Conservation (phyloP, 2,329 filamentous ascomycete species). For the Ceratocystis destructans region DNA sequence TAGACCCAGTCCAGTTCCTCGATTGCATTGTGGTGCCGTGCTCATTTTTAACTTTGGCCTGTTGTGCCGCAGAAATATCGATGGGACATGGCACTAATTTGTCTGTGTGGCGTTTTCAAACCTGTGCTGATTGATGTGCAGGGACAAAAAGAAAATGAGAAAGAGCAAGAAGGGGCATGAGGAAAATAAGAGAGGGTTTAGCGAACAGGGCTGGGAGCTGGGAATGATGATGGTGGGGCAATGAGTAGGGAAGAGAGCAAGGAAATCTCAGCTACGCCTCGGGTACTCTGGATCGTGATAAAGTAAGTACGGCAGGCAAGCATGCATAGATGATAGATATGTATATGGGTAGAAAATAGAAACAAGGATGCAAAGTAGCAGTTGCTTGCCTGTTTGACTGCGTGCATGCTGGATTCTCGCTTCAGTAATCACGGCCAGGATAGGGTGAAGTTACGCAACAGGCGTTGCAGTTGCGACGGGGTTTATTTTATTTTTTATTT, state of each 20-base stretch:
- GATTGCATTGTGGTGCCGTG: background rate
- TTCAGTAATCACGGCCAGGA: too few relatives aligned
- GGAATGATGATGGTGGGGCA: too few relatives aligned
- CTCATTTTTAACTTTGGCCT: conserved; percentile 2
- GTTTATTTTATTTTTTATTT: too few relatives aligned
- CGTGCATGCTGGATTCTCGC: too few relatives aligned
- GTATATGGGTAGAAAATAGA: too few relatives aligned
- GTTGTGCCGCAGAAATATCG: background rate
- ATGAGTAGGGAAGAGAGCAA: background rate
- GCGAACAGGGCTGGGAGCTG: background rate
- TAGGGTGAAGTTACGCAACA: too few relatives aligned
- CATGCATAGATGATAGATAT: too few relatives aligned
- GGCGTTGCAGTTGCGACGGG: too few relatives aligned
- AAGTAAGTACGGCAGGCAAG: too few relatives aligned
- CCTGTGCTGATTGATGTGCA: background rate
- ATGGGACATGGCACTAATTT: conserved; percentile 1
- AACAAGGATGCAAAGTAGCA: too few relatives aligned
- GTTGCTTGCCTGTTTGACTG: too few relatives aligned
- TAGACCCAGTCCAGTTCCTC: background rate
- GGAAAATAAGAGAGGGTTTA: background rate
- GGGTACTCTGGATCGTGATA: background rate
- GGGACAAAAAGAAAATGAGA: background rate
- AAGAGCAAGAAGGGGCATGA: background rate
- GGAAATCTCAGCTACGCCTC: background rate
- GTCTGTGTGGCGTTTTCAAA: conserved; percentile 9